Base-by-base conservation (phyloP, 495 filamentous ascomycete species). In the Aspergillus coremiiformis region DNA sequence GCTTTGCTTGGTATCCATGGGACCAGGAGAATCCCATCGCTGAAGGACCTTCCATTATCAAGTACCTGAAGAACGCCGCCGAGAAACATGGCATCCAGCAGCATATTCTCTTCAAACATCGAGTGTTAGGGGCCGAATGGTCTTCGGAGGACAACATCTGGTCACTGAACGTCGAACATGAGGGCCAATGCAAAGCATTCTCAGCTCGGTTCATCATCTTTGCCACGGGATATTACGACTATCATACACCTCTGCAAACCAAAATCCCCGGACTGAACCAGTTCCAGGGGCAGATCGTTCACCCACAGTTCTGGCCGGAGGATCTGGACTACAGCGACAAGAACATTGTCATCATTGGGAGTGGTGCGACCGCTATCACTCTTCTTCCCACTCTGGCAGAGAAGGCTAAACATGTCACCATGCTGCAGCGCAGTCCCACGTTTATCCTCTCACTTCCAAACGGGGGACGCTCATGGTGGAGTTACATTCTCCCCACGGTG, bases 1-100 rank as follows among this genome's bases (percentile, higher is more conserved):
- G 83, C 35, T 84, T 88, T 52, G 64, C 77, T 12, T 89, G 84
- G 81, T 68, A 80, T 23, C 83, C 84, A 14, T 90, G 85, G 84
- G 68, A 70, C 1, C 68, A 75, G 32, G 60, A 65, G 4, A 75
- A 76, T 24, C 73, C 78, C 23, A 85, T 91, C 54, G 85, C 80
- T 1, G 69, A 79, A 23, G 87, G 79, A 0, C 55, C 62, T 0
- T 67, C 70, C 15, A 87, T 93, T 61, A 67, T 66, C 41, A 57
- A 78, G 14, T 90, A 90, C 59, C 60, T 92, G 15, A 70, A 77
- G 46, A 74, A 82, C 10, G 81, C 78, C 2, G 78, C 83, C 0
- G 62, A 63, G 7, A 65, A 79, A 42, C 71, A 79, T 52, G 83
- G 80, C 22, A 84, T 90, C 49, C 78, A 82, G 65, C 58, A 74